A percentile compares a stretch with the other conserved stretches of the same genome.
Conservation (phyloP, 2,329 filamentous ascomycete genomes). For the Aspergillus aculeatus region DNA sequence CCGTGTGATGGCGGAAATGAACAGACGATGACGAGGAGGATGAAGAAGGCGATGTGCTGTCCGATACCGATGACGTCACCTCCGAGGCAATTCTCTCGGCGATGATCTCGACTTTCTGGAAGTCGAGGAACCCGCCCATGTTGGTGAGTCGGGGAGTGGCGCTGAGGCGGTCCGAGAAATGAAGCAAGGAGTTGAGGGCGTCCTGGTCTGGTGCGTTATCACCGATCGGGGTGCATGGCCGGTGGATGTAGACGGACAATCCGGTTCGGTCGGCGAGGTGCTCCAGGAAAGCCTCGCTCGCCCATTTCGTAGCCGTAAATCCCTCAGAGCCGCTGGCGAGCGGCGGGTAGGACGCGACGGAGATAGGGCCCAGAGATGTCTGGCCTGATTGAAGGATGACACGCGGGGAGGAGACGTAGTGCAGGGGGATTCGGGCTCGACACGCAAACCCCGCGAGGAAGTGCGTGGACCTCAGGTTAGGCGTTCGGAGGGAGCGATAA, state of each 20-base stretch:
- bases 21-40: background rate
- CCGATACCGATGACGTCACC: background rate
- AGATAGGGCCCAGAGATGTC: background rate
- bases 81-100: background rate
- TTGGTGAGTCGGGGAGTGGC: background rate
- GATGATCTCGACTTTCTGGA: constrained; percentile 4
- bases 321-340: background rate
- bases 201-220: constrained; percentile 6
- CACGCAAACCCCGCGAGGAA: constrained; percentile 1
- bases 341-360: background rate
- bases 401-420: constrained; percentile 7
- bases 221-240: constrained; percentile 1
- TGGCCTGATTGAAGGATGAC: background rate
- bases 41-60: background rate
- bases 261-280: background rate
- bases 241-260: background rate
- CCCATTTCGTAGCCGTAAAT: background rate
- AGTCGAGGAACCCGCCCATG: constrained; percentile 6
- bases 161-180: background rate
- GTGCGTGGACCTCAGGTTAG: constrained; percentile 2
- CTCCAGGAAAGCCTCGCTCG: constrained; percentile 3
- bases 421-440: background rate
- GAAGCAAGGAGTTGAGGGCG: constrained; percentile 3
- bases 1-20: background rate
- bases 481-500: background rate